Evolutionary conservation across 306 rosid genomes (phyloP), one percentile per base, ranked within the genome.

Genomic region (Morella rubra): DNA sequence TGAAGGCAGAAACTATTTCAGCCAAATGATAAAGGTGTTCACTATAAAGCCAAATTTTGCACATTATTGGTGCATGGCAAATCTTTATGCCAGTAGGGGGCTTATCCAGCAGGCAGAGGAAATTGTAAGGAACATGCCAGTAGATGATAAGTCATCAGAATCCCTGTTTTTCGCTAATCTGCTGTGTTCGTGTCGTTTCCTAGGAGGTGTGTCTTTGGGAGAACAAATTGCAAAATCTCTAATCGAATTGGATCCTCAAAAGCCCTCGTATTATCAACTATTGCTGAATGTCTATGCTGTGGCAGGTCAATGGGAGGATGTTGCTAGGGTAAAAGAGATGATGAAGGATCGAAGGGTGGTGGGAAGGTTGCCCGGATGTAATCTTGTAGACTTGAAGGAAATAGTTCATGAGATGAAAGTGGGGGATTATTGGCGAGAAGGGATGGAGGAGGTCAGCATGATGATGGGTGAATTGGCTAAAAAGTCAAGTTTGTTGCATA

Each of bases 21-120:
- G 80, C 9, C 84, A 87, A 77, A 88, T 90, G 96, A 83, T 71
- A 72, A 74, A 84, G 37, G 73, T 80, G 14, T 89, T 69, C 72
- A 70, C 44, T 50, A 50, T 89, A 74, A 87, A 85, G 80, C 96
- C 93, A 19, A 87, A 81, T 80, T 92, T 89, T 65, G 97, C 88
- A 54, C 97, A 92, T 75, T 88, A 77, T 75, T 89, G 96, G 97
- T 90, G 96, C 81, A 77, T 88, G 84, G 91, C 93, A 4, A 90
- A 92, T 81, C 90, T 86, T 74, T 85, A 80, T 55, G 87, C 84
- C 42, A 73, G 79, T 32, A 79, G 61, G 58, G 92, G 92, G 81
- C 75, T 81, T 44, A 69, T 82, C 27, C 81, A 79, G 16, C 73
- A 86, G 75, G 96, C 92, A 18, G 91, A 87, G 77, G 85, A 85